phyloP scores from a whole-genome alignment of 2,329 filamentous ascomycete species.

The Penicillium sp. region DNA sequence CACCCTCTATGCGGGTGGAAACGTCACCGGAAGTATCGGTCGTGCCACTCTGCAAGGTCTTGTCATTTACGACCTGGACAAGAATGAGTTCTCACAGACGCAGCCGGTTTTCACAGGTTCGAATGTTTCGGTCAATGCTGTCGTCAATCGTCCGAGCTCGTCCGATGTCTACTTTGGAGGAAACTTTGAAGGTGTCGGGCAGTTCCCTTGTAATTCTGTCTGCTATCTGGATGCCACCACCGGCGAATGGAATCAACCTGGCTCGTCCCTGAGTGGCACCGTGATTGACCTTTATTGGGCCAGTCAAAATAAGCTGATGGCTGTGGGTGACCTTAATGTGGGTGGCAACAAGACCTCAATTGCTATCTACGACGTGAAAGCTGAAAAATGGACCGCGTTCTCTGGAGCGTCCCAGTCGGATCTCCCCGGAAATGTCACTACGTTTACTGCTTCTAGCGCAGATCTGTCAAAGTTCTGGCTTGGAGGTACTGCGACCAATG shows the following conservation, averaged over 20 bases:
- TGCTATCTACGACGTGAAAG: conserved; percentile 69
- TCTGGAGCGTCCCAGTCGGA: conserved; percentile 51
- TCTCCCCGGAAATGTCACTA: conserved; percentile 77
- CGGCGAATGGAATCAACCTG: conserved; percentile 78
- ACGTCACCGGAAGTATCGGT: conserved; percentile 67
- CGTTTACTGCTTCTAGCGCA: conserved; percentile 70
- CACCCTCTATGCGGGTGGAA: conserved; percentile 78
- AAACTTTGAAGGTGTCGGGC: conserved; percentile 77
- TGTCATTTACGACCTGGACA: conserved; percentile 73
- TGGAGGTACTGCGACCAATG: conserved; percentile 67
- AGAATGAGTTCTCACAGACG: conserved; percentile 58
- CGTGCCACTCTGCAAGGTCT: conserved; percentile 68
- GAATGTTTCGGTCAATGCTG: conserved; percentile 71
- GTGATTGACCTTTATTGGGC: conserved; percentile 76
- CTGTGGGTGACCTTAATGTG: conserved; percentile 73
- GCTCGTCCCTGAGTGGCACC: conserved; percentile 67
- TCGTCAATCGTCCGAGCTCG: conserved; percentile 69
- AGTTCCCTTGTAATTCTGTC: conserved; percentile 75
- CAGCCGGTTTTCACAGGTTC: conserved; percentile 75
- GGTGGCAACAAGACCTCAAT: conserved; percentile 66
- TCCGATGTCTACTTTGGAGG: conserved; percentile 83
- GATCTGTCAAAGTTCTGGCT: conserved; percentile 78
- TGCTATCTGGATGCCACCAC: conserved; percentile 73
- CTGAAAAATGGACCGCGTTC: conserved; percentile 62
- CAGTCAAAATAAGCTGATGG: conserved; percentile 68